phyloP scores from a whole-genome alignment of 1,284 basidiomycete genomes.

The Thelephora terrestris region DNA sequence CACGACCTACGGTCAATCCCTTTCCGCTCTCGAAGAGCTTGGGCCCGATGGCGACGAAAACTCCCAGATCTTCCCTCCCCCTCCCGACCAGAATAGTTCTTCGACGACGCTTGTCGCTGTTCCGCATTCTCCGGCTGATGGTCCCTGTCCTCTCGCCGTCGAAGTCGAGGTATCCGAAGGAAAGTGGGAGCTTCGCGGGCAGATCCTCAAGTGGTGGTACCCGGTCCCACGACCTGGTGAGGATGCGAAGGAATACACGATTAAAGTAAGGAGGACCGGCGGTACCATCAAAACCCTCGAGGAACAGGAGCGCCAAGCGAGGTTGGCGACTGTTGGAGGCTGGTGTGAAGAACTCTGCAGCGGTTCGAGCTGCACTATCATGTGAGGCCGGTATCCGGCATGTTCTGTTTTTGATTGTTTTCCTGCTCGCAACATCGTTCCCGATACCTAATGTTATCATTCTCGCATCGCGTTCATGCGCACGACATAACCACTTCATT shows the following conservation, averaged over 20 bases:
- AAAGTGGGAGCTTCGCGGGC: slow-evolving; percentile 56
- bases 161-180: slow-evolving; percentile 56
- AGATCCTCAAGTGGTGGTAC: slow-evolving; percentile 82
- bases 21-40: too few species aligned
- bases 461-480: neutral
- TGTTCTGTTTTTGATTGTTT: neutral
- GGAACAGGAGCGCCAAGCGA: slow-evolving; percentile 6
- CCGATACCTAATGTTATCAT: neutral
- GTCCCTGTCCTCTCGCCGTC: slow-evolving; percentile 24
- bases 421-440: neutral
- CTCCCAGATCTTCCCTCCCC: neutral
- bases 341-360: neutral
- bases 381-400: neutral
- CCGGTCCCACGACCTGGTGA: slow-evolving; percentile 43
- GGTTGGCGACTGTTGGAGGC: slow-evolving; percentile 11
- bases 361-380: slow-evolving; percentile 8
- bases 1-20: neutral
- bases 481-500: neutral
- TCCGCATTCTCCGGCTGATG: slow-evolving; percentile 8
- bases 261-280: slow-evolving; percentile 53
- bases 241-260: slow-evolving; percentile 43
- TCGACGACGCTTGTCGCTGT: slow-evolving; percentile 4
- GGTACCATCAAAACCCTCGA: slow-evolving; percentile 42
- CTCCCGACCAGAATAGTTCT: neutral
- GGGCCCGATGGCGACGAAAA: neutral